Evolutionary conservation across 805 yeast species (phyloP), one percentile per base, ranked within the genome.

Genomic region (Saccharomyces paradoxus): DNA sequence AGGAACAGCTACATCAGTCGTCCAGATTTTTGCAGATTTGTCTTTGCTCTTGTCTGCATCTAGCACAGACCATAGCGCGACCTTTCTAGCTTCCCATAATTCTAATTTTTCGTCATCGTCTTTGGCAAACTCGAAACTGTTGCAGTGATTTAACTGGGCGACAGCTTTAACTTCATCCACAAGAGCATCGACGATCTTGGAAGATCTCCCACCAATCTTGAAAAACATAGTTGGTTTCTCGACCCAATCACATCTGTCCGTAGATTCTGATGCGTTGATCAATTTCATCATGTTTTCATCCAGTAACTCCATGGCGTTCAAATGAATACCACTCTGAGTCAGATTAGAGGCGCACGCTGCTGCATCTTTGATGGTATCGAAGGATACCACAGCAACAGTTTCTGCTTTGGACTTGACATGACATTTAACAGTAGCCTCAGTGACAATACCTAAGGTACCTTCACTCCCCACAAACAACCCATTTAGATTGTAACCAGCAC

Each of bases 1-100:
- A 2, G 95, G 95, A 14, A 87, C 94, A 4, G 91, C 91, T 4
- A 87, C 88, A 71, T 87, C 95, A 0, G 94, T 87, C 29, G 90
- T 85, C 79, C 88, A 82, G 46, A 80, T 71, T 62, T 77, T 80
- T 6, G 84, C 81, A 10, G 71, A 63, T 27, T 81, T 79, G 51
- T 76, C 71, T 6, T 71, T 63, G 60, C 66, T 62, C 54, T 74
- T 72, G 0, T 92, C 92, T 71, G 85, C 81, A 59, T 86, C 89
- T 50, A 86, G 73, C 2, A 80, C 77, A 26, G 83, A 78, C 85
- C 87, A 83, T 6, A 83, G 69, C 10, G 79, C 84, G 46, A 86
- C 82, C 65, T 87, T 86, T 54, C 96, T 73, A 2, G 91, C 92
- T 41, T 84, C 78, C 84, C 91, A 88, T 53, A 88, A 72, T 56